These are phyloP conservation scores for Claviceps spartinae DNA, from an alignment of 2,329 filamentous ascomycete species.

Conservation along the genomic window DNA sequence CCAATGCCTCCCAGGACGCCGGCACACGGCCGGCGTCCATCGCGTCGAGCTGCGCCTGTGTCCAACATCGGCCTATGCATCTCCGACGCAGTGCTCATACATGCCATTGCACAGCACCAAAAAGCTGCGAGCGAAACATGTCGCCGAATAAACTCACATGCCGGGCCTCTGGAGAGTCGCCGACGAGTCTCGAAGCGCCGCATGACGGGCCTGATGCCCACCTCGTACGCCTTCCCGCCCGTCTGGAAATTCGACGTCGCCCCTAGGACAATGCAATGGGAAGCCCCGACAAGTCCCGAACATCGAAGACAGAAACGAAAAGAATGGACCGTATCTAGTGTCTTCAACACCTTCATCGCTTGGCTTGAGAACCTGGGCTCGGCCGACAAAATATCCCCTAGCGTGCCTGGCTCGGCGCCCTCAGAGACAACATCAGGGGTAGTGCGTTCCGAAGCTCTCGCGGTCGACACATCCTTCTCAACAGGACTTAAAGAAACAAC, in stretches of 20 bases:
- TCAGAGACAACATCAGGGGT: not conserved
- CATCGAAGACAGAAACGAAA: constrained; percentile 13
- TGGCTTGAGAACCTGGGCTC: constrained; percentile 14
- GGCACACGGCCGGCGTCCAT: constrained; percentile 14
- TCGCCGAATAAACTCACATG: constrained; percentile 27
- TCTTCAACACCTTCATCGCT: constrained; percentile 16
- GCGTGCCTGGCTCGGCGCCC: constrained; percentile 1
- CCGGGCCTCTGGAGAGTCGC: constrained; percentile 41
- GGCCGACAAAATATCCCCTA: constrained; percentile 10
- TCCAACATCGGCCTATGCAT: constrained; percentile 17
- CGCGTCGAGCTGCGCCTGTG: constrained; percentile 7
- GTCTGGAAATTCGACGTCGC: constrained; percentile 34
- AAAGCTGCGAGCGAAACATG: constrained; percentile 9
- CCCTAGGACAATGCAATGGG: constrained; percentile 38
- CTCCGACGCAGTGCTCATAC: constrained; percentile 19
- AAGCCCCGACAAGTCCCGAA: constrained; percentile 27
- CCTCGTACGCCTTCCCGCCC: constrained; percentile 22
- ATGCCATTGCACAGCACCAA: constrained; percentile 19
- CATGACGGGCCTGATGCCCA: constrained; percentile 36
- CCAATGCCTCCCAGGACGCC: constrained; percentile 20
- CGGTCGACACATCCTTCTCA: not conserved
- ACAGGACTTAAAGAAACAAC: not conserved
- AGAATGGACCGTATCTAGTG: constrained; percentile 7
- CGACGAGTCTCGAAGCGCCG: constrained; percentile 38
- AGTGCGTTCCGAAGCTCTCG: constrained; percentile 4